phyloP scores from a whole-genome alignment of 441 rosid genomes.

The Monsonia emarginata region DNA sequence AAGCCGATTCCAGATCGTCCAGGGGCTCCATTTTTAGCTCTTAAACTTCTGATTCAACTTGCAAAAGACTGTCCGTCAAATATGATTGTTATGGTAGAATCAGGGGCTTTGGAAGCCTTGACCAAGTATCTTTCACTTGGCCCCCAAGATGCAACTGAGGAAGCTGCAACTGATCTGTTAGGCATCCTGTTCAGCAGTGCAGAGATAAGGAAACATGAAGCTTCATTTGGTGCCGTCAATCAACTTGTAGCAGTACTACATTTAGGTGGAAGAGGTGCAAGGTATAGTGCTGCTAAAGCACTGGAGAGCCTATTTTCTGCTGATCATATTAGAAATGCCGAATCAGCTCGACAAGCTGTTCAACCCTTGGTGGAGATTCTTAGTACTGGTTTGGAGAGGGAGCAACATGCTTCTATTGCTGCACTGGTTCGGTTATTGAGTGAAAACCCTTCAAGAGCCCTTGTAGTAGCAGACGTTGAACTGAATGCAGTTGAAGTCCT shows the following conservation, averaged over 20 bases:
- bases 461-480: constrained; percentile 95
- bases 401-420: constrained; percentile 98
- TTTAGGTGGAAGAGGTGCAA: constrained; percentile 93
- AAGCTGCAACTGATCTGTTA: constrained; percentile 91
- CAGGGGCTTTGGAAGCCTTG: constrained; percentile 88
- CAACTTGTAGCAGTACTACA: constrained; percentile 97
- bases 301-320: constrained; percentile 92
- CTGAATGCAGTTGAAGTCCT: constrained; percentile 98
- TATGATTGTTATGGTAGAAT: constrained; percentile 91
- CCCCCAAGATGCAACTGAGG: constrained; percentile 94
- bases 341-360: constrained; percentile 82
- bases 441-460: constrained; percentile 90
- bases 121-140: constrained; percentile 97
- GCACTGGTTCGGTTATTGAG: constrained; percentile 88
- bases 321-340: constrained; percentile 96
- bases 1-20: constrained; percentile 99
- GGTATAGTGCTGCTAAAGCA: constrained; percentile 95
- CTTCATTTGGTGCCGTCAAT: constrained; percentile 88
- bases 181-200: constrained; percentile 82
- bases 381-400: constrained; percentile 84
- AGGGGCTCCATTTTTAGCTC: constrained; percentile 89
- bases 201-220: constrained; percentile 92
- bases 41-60: constrained; percentile 82
- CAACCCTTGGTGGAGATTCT: constrained; percentile 98
- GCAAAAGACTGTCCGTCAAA: constrained; percentile 85